Base-by-base conservation (phyloP, 257 asterid species). In the Primulina eburnea region DNA sequence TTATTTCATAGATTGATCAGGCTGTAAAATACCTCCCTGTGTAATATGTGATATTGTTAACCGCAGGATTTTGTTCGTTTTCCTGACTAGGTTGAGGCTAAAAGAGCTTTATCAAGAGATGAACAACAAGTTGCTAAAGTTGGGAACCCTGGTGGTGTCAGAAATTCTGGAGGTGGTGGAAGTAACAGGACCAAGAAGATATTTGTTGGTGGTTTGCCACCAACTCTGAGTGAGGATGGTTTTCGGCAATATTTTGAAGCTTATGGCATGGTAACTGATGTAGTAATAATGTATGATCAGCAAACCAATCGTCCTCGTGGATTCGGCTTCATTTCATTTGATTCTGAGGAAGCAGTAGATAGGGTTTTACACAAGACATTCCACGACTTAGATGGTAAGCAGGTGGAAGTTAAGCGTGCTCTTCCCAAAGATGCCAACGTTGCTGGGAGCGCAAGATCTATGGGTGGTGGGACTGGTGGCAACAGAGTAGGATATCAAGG, bases 261-360 rank as follows among this genome's bases (percentile, higher is more conserved):
- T 74, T 92, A 84, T 76, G 96, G 98, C 30, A 69, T 68, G 64
- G 98, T 92, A 40, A 84, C 92, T 64, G 96, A 89, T 82, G 96
- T 88, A 2, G 94, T 86, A 65, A 86, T 92, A 64, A 89, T 92
- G 98, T 88, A 82, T 76, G 98, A 92, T 71, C 98, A 92, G 82
- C 96, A 89, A 82, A 92, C 98, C 21, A 92, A 88, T 60, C 89
- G 98, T 43, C 98, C 98, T 28, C 95, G 96, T 53, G 98, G 98
- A 67, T 92, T 92, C 70, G 98, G 98, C 6, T 92, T 89, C 72
- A 84, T 89, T 72, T 86, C 98, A 2, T 89, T 92, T 69, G 98
- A 92, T 69, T 79, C 94, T 11, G 98, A 92, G 77, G 98, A 92
- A 64, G 98, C 98, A 16, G 96, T 92, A 4, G 98, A 92, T 71